Base-by-base conservation (phyloP, 768 basidiomycete genomes). In the Hygrocybe coccinea region DNA sequence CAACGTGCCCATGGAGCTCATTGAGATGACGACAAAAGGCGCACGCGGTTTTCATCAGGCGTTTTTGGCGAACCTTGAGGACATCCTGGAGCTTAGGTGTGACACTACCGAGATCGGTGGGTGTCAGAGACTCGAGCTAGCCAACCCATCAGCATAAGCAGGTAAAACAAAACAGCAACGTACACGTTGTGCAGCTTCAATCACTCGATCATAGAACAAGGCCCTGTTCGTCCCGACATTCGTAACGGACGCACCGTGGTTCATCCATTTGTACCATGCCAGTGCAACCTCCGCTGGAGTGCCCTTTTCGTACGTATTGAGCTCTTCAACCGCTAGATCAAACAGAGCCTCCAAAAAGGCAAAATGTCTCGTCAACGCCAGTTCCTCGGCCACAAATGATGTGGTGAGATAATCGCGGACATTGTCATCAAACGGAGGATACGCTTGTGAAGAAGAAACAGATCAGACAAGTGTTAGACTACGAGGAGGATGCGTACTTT, bases 231-330 rank as follows among this genome's bases (percentile, higher is more conserved):
- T 51, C 34, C 50, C 50, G 34, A 51, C 50, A 19, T 15, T 43
- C 9, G 24, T 29, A 14, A 4, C n/a, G 3, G 50, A 22, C 34
- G 50, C 25, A 34, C 50, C 50, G 29, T 51, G 50, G 12, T n/a
- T 37, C 50, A 51, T 29, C 50, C 50, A 51, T 14, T 51, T n/a
- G 34, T 51, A 51, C 50, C 50, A 51, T 19, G n/a, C 15, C 35
- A 14, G 24, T 14, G 50, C 50, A 37, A 51, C 50, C 14, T 51
- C 35, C 33, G 24, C 34, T 37, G 25, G 50, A 37, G 50, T 14
- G 14, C 35, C 50, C 14, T 36, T 51, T 33, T 51, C 15, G 35
- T 51, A 51, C 3, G 34, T 36, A 22, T 51, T 36, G 33, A 51
- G 50, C 22, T 17, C 25, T 37, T 29, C 34, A 33, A 51, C 25